These are phyloP conservation scores for Cutaneotrichosporon cutaneum DNA, from an alignment of 1,284 basidiomycete species.

Conservation along the genomic window DNA sequence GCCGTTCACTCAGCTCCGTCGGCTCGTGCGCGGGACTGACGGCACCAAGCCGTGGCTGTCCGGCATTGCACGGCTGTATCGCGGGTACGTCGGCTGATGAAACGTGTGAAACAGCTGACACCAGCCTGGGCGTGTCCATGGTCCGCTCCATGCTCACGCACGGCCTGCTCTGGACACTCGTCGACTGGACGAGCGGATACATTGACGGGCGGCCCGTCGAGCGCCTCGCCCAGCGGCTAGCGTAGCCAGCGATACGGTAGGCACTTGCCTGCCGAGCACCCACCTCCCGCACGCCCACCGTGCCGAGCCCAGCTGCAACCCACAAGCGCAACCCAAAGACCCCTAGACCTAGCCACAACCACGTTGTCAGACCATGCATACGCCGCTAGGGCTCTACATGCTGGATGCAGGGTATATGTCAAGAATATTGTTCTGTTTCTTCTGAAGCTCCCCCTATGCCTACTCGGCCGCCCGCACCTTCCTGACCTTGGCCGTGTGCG, in stretches of 20 bases:
- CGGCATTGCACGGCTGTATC: conserved; percentile 48
- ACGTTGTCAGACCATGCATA: conserved; percentile 9
- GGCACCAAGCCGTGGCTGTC: conserved; percentile 45
- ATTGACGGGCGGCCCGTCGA: conserved; percentile 46
- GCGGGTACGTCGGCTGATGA: conserved; percentile 24
- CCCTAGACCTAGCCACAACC: conserved; percentile 6
- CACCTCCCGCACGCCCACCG: not conserved
- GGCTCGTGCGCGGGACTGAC: conserved; percentile 49
- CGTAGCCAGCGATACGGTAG: not conserved
- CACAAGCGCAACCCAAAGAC: not conserved
- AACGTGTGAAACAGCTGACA: conserved; percentile 1
- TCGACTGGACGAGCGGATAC: conserved; percentile 46
- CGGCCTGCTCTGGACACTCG: conserved; percentile 52
- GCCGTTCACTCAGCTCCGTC: conserved; percentile 41
- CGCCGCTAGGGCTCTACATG: conserved; percentile 10
- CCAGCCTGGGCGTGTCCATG: conserved; percentile 49
- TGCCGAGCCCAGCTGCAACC: not conserved
- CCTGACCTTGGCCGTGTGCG: conserved; percentile 10
- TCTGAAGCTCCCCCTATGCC: not conserved
- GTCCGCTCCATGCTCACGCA: conserved; percentile 52
- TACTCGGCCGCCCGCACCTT: not conserved
- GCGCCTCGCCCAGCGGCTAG: conserved; percentile 13
- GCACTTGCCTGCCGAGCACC: no score
- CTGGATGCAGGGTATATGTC: conserved; percentile 17
- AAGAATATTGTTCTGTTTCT: conserved; percentile 3